Percentiles rank a stretch among this genome's conserved stretches.
Conservation (phyloP, 192 early-diverging fungal species). For the Entomortierella parvispora region DNA sequence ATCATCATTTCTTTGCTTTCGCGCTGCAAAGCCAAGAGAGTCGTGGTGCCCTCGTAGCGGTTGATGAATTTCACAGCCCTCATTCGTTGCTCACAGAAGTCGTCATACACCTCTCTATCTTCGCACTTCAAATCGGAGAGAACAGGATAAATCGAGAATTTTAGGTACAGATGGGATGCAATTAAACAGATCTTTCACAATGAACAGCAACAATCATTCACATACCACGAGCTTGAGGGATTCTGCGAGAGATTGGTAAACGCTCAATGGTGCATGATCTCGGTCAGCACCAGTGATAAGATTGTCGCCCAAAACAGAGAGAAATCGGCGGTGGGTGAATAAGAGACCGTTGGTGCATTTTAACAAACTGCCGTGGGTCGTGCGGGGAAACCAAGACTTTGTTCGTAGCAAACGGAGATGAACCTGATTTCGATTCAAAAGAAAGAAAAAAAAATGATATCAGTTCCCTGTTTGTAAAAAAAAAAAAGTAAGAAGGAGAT, state of each 20-base stretch:
- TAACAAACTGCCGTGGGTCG: too few relatives aligned
- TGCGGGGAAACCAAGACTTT: too few relatives aligned
- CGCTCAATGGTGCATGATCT: conserved; percentile 2
- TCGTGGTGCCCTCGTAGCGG: neutral
- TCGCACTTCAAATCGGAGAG: neutral
- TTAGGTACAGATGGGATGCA: neutral
- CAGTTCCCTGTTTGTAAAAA: neutral
- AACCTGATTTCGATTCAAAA: too few relatives aligned
- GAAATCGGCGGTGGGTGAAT: conserved; percentile 14
- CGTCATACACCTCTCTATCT: conserved; percentile 11
- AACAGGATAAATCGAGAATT: neutral
- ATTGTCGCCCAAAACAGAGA: neutral
- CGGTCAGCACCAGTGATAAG: conserved; percentile 1
- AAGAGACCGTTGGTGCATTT: conserved; percentile 1
- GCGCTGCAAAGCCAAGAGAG: conserved; percentile 7
- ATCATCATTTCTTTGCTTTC: conserved; percentile 38
- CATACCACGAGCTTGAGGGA: conserved; percentile 19
- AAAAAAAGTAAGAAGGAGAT: too few relatives aligned
- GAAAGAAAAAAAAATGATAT: too few relatives aligned
- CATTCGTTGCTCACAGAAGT: conserved; percentile 36
- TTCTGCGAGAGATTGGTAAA: conserved; percentile 17
- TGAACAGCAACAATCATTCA: neutral
- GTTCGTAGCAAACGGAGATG: too few relatives aligned
- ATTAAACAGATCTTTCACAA: neutral
- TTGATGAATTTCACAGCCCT: conserved; percentile 20